Conservation (phyloP, 108 stramenopile species). For the Aurantiochytrium sp. region DNA sequence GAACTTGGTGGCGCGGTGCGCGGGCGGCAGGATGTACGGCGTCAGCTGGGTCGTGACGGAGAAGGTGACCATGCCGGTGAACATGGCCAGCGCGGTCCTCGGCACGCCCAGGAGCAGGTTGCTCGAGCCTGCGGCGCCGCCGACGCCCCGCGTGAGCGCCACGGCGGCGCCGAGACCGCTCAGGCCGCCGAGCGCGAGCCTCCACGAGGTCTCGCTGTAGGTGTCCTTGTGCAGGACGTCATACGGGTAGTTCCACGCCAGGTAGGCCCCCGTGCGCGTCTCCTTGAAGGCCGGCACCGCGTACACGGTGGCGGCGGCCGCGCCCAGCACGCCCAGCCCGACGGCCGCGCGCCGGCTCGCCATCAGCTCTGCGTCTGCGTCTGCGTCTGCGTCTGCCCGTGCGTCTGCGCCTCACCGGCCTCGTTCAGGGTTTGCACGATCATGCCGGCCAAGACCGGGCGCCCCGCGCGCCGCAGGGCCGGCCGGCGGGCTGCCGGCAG, state of each 20-base stretch:
- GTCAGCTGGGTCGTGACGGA: neutral
- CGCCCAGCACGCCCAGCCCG: neutral
- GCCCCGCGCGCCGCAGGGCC: too few species aligned
- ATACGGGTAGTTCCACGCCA: neutral
- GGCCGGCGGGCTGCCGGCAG: too few species aligned
- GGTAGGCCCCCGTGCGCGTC: neutral
- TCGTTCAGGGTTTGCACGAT: too few species aligned
- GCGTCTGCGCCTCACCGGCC: too few species aligned
- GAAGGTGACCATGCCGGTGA: conserved; percentile 9
- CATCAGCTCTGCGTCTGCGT: too few species aligned
- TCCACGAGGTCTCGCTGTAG: neutral
- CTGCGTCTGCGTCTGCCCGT: too few species aligned
- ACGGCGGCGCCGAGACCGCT: neutral
- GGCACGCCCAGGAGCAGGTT: neutral
- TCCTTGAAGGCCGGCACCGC: neutral
- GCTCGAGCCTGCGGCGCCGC: neutral
- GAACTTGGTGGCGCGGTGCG: neutral
- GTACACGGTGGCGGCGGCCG: neutral
- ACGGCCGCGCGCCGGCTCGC: neutral
- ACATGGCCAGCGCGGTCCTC: neutral
- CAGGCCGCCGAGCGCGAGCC: neutral
- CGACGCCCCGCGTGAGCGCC: neutral
- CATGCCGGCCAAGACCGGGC: too few species aligned
- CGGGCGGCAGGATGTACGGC: neutral
- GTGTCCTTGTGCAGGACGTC: neutral